A percentile compares a stretch with the other conserved stretches of the same genome.
phyloP scores from a whole-genome alignment of 164 flowering plant species.

The Umbilicus rupestris region DNA sequence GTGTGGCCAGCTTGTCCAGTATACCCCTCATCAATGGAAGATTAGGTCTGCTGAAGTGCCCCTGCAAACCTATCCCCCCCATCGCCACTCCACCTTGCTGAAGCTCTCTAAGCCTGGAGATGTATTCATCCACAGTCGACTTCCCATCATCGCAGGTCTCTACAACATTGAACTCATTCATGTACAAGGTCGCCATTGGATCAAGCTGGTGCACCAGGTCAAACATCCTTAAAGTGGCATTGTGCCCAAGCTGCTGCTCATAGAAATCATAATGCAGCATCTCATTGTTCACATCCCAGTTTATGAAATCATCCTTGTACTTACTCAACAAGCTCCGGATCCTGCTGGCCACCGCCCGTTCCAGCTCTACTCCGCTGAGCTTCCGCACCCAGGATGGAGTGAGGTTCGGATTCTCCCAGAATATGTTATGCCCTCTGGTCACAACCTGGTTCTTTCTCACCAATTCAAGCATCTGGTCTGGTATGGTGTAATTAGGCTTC shows the following conservation, averaged over 20 bases:
- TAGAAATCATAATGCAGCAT: slow-evolving; percentile 84
- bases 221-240: slow-evolving; percentile 53
- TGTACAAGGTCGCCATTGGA: slow-evolving; percentile 63
- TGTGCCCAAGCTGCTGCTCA: slow-evolving; percentile 55
- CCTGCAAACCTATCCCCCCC: slow-evolving; percentile 82
- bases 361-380: slow-evolving; percentile 38
- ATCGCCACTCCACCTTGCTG: slow-evolving; percentile 38
- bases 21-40: slow-evolving; percentile 67
- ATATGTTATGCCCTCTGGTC: slow-evolving; percentile 84
- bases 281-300: slow-evolving; percentile 97
- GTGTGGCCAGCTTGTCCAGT: slow-evolving; percentile 73
- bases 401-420: slow-evolving; percentile 85
- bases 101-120: slow-evolving; percentile 44
- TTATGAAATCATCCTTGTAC: slow-evolving; percentile 67
- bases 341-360: slow-evolving; percentile 42
- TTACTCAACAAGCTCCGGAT: slow-evolving; percentile 62
- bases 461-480: slow-evolving; percentile 69
- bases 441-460: slow-evolving; percentile 47
- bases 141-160: slow-evolving; percentile 76
- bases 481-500: slow-evolving; percentile 51
- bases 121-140: slow-evolving; percentile 70
- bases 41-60: slow-evolving; percentile 69
- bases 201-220: slow-evolving; percentile 53
- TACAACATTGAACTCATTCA: slow-evolving; percentile 90
- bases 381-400: slow-evolving; percentile 76